Evolutionary conservation across 129 eudicot species (phyloP).

Genomic region (Saussurea involucrata): DNA sequence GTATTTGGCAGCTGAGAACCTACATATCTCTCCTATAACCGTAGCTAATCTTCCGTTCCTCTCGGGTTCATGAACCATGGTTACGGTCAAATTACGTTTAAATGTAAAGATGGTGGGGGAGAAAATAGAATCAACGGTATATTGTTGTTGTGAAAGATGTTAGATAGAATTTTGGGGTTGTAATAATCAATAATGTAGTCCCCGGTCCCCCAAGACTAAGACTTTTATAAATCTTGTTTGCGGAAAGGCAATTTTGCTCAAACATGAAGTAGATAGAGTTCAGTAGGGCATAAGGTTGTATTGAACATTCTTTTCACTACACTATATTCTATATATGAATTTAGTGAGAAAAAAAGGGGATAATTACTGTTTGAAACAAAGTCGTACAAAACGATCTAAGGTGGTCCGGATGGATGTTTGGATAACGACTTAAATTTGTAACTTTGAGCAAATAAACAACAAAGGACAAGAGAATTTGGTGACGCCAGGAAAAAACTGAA

Average conservation of each 20-base stretch:
- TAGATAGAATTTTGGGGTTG: conserved; percentile 16
- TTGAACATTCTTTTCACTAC: not conserved
- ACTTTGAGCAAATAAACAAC: too few relatives aligned
- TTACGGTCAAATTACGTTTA: not conserved
- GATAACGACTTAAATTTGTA: too few relatives aligned
- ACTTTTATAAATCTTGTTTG: conserved; percentile 6
- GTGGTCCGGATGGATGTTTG: too few relatives aligned
- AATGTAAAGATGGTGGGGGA: conserved; percentile 5
- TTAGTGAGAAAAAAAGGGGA: not conserved
- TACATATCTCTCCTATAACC: conserved; percentile 65
- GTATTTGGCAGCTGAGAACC: conserved; percentile 76
- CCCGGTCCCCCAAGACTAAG: not conserved
- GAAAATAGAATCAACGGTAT: not conserved
- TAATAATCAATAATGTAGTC: conserved; percentile 15
- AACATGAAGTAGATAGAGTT: not conserved
- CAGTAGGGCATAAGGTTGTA: not conserved
- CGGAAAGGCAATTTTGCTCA: conserved; percentile 15
- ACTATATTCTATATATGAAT: not conserved
- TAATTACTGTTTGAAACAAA: too few relatives aligned
- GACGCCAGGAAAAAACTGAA: too few relatives aligned
- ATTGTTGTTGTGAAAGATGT: conserved; percentile 11
- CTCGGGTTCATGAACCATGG: conserved; percentile 45
- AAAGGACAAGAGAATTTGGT: too few relatives aligned
- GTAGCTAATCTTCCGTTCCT: conserved; percentile 81
- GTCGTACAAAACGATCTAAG: too few relatives aligned